Base-by-base conservation (phyloP, 768 basidiomycete species). In the Rhizopogon vesiculosus region DNA sequence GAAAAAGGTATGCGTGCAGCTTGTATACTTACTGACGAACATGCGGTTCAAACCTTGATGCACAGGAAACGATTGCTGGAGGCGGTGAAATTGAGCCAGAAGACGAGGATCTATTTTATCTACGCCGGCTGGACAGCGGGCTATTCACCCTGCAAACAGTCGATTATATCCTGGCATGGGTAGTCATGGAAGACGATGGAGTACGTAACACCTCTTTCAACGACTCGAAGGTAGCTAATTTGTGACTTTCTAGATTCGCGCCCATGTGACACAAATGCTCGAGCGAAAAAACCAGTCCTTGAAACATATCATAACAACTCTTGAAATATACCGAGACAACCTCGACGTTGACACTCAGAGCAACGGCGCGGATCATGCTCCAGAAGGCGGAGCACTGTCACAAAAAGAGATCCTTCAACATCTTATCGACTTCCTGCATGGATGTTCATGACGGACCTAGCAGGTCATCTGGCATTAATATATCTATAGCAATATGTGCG, bases 141-240 rank as follows among this genome's bases (percentile, higher is more conserved):
- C 71, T 97, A 43, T 93, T 90, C 66, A 89, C 87, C 1, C 71
- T 98, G 7, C 96, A 98, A 64, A 93, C 87, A 16, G 82, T 93
- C 41, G 96, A 98, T 69, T 98, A 95, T 62, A 89, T 98, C 57
- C 72, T 98, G 40, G 93, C 90, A 5, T 99, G 97, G 97, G 72
- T 98, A 28, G 81, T 85, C 54, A 95, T 98, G 94, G 97, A 99
- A 72, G 96, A 98, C 62, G 96, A 98, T 63, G 97, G 96, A 39
- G 97, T 97, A 74, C 54, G 90, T 71, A 4, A 0, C 57, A 13
- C 58, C 40, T 25, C 0, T 42, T 42, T 43, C 18, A 29, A 39
- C 38, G 46, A 57, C 16, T 18, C 25, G 35, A 46, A 7, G 33
- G 5, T 16, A 8, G 8, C 19, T 42, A 13, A 19, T 19, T 6